Evolutionary conservation across 306 rosid genomes (phyloP).

Genomic region (Rosa lucieae): DNA sequence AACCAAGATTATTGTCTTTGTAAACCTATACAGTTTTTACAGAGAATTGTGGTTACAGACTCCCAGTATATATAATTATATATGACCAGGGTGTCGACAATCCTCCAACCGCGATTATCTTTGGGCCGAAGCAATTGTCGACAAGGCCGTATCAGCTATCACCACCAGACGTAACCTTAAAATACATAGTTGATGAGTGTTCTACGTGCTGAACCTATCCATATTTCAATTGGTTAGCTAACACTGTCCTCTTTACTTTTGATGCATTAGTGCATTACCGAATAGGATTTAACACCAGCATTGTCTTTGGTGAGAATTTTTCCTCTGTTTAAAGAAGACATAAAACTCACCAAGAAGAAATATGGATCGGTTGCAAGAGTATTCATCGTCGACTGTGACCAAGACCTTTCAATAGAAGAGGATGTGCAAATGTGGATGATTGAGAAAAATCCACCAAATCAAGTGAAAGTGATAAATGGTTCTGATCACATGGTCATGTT

Average conservation of each 20-base stretch:
- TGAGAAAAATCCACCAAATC: constrained; percentile 24
- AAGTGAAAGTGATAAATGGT: constrained; percentile 31
- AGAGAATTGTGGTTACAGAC: too few species aligned
- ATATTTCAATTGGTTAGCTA: too few species aligned
- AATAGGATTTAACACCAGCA: too few species aligned
- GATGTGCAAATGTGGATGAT: constrained; percentile 43
- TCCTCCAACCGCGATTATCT: not conserved
- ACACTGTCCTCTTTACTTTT: too few species aligned
- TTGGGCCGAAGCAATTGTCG: not conserved
- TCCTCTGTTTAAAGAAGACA: not conserved
- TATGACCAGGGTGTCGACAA: not conserved
- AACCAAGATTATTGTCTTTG: not conserved
- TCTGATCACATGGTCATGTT: constrained; percentile 61
- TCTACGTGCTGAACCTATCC: too few species aligned
- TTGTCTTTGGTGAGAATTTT: constrained; percentile 18
- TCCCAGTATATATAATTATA: not conserved
- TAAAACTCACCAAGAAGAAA: too few species aligned
- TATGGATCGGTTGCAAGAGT: too few species aligned
- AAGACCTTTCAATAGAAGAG: constrained; percentile 19
- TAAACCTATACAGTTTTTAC: not conserved
- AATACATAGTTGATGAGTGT: too few species aligned
- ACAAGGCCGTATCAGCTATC: not conserved
- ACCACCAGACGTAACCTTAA: constrained; percentile 17
- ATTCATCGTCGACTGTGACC: constrained; percentile 18
- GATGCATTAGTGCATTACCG: too few species aligned